Evolutionary conservation across 73 alveolate species (phyloP).

Genomic region (Paramecium octaurelia): DNA sequence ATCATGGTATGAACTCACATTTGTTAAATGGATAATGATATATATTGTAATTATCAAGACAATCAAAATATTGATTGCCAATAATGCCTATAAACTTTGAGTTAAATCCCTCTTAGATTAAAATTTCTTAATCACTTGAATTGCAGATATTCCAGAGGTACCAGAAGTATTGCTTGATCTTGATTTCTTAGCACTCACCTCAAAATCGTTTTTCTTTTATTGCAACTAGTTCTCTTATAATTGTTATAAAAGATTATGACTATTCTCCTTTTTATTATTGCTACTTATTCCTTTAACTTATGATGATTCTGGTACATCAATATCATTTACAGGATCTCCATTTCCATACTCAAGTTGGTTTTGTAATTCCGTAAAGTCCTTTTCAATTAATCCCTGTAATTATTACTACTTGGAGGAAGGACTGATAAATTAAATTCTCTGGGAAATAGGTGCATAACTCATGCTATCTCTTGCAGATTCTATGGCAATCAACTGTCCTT

Average conservation of each 20-base stretch:
- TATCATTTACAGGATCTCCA: not conserved
- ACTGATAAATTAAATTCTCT: not conserved
- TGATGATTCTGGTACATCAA: not conserved
- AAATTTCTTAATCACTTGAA: not conserved
- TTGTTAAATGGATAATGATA: not conserved
- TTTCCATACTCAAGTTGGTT: not conserved
- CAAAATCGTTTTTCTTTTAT: not conserved
- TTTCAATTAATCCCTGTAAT: not conserved
- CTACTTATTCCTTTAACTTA: not conserved
- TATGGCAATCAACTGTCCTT: not conserved
- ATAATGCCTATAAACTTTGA: not conserved
- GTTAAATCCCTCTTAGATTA: not conserved
- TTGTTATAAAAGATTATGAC: not conserved
- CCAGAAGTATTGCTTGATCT: slow-evolving; percentile 10
- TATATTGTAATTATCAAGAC: not conserved
- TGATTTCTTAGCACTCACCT: not conserved
- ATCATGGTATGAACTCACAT: not conserved
- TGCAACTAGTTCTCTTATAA: not conserved
- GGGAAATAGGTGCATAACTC: not conserved
- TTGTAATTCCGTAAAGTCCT: not conserved
- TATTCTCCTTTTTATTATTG: not conserved
- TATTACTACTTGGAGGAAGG: not conserved
- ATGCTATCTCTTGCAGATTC: slow-evolving; percentile 30
- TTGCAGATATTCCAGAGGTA: slow-evolving; percentile 25
- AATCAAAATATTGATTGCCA: not conserved